Conservation (phyloP, 805 yeast species). For the Tetrapisispora phaffii region DNA sequence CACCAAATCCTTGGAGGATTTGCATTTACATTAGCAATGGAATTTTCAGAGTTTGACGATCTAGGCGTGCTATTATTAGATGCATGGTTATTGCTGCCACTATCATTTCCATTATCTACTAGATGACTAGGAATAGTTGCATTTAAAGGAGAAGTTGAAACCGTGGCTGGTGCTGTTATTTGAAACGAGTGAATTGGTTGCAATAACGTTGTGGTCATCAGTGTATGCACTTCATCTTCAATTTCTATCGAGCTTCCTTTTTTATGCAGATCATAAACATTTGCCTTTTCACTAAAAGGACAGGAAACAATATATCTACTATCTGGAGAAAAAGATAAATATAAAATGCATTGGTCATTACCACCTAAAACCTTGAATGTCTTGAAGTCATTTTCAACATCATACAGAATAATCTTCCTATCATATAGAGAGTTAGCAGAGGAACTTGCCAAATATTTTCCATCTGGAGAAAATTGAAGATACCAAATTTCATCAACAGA, state of each 20-base stretch:
- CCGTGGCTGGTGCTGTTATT: constrained; percentile 5
- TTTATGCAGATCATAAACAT: constrained; percentile 56
- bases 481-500: constrained; percentile 81
- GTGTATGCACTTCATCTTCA: constrained; percentile 9
- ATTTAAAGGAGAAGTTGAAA: background rate
- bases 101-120: background rate
- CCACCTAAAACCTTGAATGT: constrained; percentile 33
- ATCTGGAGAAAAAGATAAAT: constrained; percentile 67
- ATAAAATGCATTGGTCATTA: constrained; percentile 47
- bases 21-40: background rate
- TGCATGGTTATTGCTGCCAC: background rate
- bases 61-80: constrained; percentile 1
- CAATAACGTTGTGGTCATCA: constrained; percentile 16
- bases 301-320: constrained; percentile 60
- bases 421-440: constrained; percentile 43
- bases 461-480: constrained; percentile 66
- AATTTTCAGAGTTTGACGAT: constrained; percentile 3
- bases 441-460: constrained; percentile 66
- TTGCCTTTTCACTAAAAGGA: constrained; percentile 59
- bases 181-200: constrained; percentile 24
- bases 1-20: constrained; percentile 36
- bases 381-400: constrained; percentile 40
- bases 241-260: constrained; percentile 16
- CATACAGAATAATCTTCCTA: constrained; percentile 53
- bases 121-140: background rate